Percentiles rank a stretch among this genome's conserved stretches.
These are phyloP conservation scores for Penicillium simplicissimum DNA, from an alignment of 495 filamentous ascomycete species.

Conservation along the genomic window DNA sequence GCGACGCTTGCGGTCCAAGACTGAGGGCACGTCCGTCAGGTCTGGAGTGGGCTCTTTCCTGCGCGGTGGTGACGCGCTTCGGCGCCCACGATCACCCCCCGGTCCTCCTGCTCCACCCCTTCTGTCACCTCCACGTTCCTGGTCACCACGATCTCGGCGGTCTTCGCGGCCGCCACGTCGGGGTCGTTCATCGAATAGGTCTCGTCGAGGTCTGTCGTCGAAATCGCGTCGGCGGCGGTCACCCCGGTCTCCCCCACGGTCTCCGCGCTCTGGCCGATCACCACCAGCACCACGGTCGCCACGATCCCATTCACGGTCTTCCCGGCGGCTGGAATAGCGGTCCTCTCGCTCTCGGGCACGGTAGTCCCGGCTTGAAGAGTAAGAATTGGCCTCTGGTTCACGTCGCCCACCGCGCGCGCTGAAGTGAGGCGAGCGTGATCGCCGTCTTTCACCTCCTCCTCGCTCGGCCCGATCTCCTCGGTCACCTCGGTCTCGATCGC, in stretches of 20 bases:
- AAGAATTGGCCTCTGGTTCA: conserved; percentile 78
- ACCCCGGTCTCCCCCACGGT: conserved; percentile 40
- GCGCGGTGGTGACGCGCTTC: conserved; percentile 75
- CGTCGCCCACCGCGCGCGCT: conserved; percentile 58
- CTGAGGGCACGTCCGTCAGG: conserved; percentile 76
- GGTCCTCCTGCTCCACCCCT: conserved; percentile 40
- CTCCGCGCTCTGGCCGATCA: conserved; percentile 41
- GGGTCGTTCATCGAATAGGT: conserved; percentile 32
- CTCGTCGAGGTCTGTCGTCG: conserved; percentile 32
- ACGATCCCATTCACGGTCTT: conserved; percentile 58
- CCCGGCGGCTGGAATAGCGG: conserved; percentile 60
- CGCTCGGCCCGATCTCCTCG: conserved; percentile 21
- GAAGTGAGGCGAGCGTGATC: conserved; percentile 75
- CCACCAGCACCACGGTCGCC: conserved; percentile 51
- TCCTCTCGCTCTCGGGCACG: conserved; percentile 90
- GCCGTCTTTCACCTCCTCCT: conserved; percentile 56
- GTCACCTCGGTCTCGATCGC: conserved; percentile 47
- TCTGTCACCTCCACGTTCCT: conserved; percentile 44
- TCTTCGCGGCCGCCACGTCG: conserved; percentile 32
- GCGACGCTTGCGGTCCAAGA: conserved; percentile 81
- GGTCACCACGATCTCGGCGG: conserved; percentile 24
- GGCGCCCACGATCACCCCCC: conserved; percentile 55
- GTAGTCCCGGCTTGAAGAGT: conserved; percentile 87
- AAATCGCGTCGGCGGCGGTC: conserved; percentile 32
- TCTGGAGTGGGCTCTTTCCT: conserved; percentile 97